phyloP scores from a whole-genome alignment of 441 rosid species.

The Populus hybrid region DNA sequence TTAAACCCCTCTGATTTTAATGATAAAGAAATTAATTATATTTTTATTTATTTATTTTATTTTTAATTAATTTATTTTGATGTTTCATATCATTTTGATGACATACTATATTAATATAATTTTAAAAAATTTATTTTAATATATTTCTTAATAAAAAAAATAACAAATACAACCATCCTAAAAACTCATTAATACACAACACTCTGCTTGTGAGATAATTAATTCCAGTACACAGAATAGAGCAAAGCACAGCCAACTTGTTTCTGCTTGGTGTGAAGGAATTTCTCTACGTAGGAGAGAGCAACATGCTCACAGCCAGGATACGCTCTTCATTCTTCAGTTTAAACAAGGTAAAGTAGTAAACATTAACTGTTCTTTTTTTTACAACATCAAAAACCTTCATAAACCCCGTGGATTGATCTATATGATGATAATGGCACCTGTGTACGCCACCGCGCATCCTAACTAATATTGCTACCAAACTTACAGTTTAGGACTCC shows the following conservation, averaged over 20 bases:
- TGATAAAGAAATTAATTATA: too few relatives aligned
- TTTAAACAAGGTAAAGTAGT: neutral
- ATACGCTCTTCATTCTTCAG: too few relatives aligned
- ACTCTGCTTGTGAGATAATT: too few relatives aligned
- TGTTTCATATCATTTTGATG: too few relatives aligned
- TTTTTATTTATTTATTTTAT: too few relatives aligned
- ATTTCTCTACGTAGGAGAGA: neutral
- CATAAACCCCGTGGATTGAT: neutral
- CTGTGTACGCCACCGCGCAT: constrained; percentile 4
- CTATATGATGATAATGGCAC: neutral
- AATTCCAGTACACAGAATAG: neutral
- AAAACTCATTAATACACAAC: too few relatives aligned
- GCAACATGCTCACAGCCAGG: neutral
- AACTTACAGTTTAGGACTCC: neutral
- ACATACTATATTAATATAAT: too few relatives aligned
- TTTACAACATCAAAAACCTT: neutral
- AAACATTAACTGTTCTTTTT: neutral
- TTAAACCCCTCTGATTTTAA: too few relatives aligned
- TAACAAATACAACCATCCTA: too few relatives aligned
- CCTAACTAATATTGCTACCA: neutral
- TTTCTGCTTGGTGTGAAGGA: neutral
- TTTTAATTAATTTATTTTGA: too few relatives aligned
- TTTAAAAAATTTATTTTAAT: too few relatives aligned
- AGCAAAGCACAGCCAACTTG: neutral
- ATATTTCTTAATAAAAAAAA: too few relatives aligned